These are phyloP conservation scores for Reticulascus tulasneorum DNA, from an alignment of 2,329 filamentous ascomycete species.

Conservation along the genomic window DNA sequence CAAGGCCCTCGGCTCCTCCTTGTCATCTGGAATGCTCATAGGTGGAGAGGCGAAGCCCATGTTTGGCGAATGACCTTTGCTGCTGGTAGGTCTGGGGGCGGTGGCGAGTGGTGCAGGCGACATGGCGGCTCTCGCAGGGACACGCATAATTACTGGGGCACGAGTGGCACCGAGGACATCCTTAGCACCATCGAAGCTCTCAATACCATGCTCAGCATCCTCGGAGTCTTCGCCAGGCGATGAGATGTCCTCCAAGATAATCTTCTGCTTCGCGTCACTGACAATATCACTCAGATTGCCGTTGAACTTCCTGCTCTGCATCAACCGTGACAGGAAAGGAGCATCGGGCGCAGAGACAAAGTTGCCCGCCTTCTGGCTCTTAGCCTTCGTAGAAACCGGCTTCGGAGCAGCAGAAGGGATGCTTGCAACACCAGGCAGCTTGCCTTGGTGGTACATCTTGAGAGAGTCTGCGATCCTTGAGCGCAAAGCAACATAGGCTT, in stretches of 20 bases:
- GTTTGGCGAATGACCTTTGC: constrained; percentile 46
- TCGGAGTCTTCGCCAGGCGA: constrained; percentile 54
- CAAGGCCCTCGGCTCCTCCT: constrained; percentile 26
- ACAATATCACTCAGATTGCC: constrained; percentile 58
- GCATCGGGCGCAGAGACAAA: constrained; percentile 55
- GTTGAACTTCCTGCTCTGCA: constrained; percentile 58
- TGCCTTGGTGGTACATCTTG: constrained; percentile 47
- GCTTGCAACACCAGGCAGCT: constrained; percentile 42
- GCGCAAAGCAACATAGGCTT: constrained; percentile 47
- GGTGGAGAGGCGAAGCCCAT: constrained; percentile 35
- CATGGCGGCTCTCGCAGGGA: constrained; percentile 55
- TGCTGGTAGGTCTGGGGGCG: constrained; percentile 48
- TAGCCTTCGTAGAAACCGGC: constrained; percentile 22
- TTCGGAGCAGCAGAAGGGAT: constrained; percentile 32
- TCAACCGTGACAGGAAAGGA: constrained; percentile 63
- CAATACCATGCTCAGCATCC: constrained; percentile 34
- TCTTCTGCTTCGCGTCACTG: constrained; percentile 52
- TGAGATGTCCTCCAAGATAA: constrained; percentile 45
- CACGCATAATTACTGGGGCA: constrained; percentile 46
- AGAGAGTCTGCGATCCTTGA: constrained; percentile 53
- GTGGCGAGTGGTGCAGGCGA: constrained; percentile 41
- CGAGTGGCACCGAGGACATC: constrained; percentile 19
- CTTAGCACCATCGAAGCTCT: constrained; percentile 16
- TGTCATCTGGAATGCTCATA: constrained; percentile 15
- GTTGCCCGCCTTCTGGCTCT: constrained; percentile 16